Evolutionary conservation across 2,329 filamentous ascomycete species (phyloP).

Genomic region (Claviceps sp.): DNA sequence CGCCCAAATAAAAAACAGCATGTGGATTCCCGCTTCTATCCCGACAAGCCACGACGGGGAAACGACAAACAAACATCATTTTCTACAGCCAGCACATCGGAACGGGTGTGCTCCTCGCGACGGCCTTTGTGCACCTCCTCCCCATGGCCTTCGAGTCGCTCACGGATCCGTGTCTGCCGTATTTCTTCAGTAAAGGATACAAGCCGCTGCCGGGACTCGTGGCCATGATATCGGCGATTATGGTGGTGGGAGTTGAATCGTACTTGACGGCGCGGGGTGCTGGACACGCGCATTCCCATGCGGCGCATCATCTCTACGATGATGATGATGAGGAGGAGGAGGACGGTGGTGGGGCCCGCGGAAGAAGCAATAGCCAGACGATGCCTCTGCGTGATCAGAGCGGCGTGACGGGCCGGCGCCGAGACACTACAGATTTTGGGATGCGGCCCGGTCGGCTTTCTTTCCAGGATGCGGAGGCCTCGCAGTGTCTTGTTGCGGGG

Average conservation of each 20-base stretch:
- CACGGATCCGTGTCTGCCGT: slow-evolving; percentile 58
- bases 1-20: slow-evolving; percentile 23
- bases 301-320: slow-evolving; percentile 31
- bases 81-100: slow-evolving; percentile 64
- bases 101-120: slow-evolving; percentile 75
- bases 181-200: slow-evolving; percentile 69
- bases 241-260: slow-evolving; percentile 78
- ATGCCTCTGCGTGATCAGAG: slow-evolving; percentile 9
- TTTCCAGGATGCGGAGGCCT: slow-evolving; percentile 36
- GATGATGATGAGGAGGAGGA: slow-evolving; percentile 30
- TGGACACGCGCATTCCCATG: slow-evolving; percentile 46
- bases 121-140: slow-evolving; percentile 67
- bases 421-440: slow-evolving; percentile 14
- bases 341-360: slow-evolving; percentile 9
- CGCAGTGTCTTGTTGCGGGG: slow-evolving; percentile 43
- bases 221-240: slow-evolving; percentile 68
- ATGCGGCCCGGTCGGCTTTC: slow-evolving; percentile 34
- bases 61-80: slow-evolving; percentile 44
- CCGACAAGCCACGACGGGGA: slow-evolving; percentile 41
- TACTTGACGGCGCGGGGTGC: slow-evolving; percentile 65
- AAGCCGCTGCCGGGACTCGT: slow-evolving; percentile 68
- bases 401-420: slow-evolving; percentile 25
- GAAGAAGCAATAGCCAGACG: slow-evolving; percentile 11
- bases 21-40: slow-evolving; percentile 56
- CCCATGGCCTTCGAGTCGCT: slow-evolving; percentile 55